Evolutionary conservation across 768 basidiomycete species (phyloP).

Genomic region (Russula emetica): DNA sequence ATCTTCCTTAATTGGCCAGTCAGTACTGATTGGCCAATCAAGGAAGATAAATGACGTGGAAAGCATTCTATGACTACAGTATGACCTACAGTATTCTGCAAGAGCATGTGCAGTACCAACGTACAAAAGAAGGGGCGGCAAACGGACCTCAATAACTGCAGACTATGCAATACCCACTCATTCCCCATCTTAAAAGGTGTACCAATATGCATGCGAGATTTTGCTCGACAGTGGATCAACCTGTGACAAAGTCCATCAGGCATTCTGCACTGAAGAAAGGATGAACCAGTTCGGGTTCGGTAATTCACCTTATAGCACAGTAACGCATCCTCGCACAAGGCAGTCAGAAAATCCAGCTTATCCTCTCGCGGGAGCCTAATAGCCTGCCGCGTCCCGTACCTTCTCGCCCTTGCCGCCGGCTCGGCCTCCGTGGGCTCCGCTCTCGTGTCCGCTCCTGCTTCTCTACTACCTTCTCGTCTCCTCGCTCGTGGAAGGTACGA

Average conservation of each 20-base stretch:
- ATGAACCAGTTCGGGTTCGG: no score
- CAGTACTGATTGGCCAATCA: no score
- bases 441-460: background rate
- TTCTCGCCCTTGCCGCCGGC: background rate
- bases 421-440: no score
- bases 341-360: background rate
- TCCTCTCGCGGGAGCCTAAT: background rate
- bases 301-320: conserved; percentile 11
- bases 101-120: no score
- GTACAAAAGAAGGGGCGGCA: background rate
- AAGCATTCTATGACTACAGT: no score
- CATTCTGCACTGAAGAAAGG: background rate
- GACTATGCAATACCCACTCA: background rate
- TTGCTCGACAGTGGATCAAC: background rate
- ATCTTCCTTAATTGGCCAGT: no score
- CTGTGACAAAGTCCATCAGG: background rate
- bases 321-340: conserved; percentile 21
- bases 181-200: background rate
- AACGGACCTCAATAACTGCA: background rate
- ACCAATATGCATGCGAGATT: conserved; percentile 19
- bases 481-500: conserved; percentile 10
- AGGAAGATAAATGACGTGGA: no score
- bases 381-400: background rate
- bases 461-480: background rate
- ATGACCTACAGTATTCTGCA: no score